Conservation (phyloP, 23 red algal genomes). For the Gracilaria caudata region DNA sequence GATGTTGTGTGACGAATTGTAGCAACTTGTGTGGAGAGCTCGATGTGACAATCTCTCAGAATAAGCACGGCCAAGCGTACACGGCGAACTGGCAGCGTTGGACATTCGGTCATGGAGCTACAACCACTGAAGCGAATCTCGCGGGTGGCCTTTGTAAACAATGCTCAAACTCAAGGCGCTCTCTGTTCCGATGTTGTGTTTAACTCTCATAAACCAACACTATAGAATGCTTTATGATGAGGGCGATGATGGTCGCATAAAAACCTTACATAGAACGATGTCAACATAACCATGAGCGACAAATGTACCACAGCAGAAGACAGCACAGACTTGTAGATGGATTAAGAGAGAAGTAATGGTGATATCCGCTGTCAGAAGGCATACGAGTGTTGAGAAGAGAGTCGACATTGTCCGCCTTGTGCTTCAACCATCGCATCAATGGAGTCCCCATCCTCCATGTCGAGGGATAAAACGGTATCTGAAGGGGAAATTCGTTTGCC, state of each 20-base stretch:
- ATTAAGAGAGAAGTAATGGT: not conserved
- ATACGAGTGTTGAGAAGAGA: not conserved
- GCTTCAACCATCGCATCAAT: constrained; percentile 6
- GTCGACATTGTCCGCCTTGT: constrained; percentile 6
- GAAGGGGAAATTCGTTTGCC: not conserved
- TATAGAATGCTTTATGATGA: not conserved
- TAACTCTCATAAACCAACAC: not conserved
- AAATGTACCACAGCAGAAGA: not conserved
- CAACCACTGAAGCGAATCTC: not conserved
- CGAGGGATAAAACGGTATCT: not conserved
- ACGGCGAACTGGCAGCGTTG: not conserved
- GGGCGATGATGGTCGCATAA: not conserved
- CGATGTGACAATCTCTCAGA: not conserved
- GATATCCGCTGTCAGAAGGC: not conserved
- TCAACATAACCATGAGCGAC: not conserved
- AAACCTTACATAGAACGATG: not conserved
- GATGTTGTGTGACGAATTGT: not conserved
- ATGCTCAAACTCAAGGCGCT: not conserved
- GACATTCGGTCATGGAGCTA: not conserved
- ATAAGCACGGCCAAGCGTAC: not conserved
- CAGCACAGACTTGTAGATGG: constrained; percentile 2
- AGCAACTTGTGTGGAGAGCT: not conserved
- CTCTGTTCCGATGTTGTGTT: not conserved
- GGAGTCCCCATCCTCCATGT: not conserved
- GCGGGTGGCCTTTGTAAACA: not conserved